Conservation (phyloP, 1,284 basidiomycete species). For the Puccinia horiana region DNA sequence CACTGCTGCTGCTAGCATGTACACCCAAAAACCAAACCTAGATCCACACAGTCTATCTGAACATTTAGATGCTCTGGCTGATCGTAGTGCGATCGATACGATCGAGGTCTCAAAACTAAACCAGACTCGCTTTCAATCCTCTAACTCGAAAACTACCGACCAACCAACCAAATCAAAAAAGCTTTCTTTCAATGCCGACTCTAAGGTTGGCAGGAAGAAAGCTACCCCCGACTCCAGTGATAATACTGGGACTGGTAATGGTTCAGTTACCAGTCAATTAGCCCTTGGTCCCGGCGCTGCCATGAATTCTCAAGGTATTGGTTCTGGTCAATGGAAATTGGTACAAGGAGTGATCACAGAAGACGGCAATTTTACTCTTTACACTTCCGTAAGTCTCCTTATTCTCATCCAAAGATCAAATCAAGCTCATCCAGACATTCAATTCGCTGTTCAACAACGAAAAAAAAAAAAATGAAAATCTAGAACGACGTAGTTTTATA, state of each 20-base stretch:
- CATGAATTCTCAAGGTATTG: conserved; percentile 31
- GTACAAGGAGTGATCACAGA: conserved; percentile 45
- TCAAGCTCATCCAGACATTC: background rate
- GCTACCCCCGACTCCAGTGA: background rate
- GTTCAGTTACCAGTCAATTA: conserved; percentile 51
- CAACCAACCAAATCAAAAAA: conserved; percentile 5
- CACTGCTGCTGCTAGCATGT: background rate
- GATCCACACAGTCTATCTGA: conserved; percentile 22
- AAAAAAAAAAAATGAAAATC: background rate
- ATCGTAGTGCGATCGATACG: conserved; percentile 25
- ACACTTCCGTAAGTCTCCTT: conserved; percentile 14
- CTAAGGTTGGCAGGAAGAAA: conserved; percentile 20
- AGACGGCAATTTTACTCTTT: conserved; percentile 44
- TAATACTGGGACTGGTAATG: background rate
- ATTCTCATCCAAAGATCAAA: background rate
- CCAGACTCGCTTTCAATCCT: conserved; percentile 2
- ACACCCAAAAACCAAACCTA: background rate
- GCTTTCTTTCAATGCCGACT: background rate
- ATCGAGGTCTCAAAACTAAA: background rate
- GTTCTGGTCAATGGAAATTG: conserved; percentile 42
- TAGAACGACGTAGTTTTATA: conserved; percentile 28
- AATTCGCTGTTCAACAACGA: background rate
- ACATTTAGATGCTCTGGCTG: conserved; percentile 9
- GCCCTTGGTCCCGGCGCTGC: conserved; percentile 40
- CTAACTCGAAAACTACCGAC: background rate